Evolutionary conservation across 192 early-diverging fungal genomes (phyloP).

Genomic region (Backusella macrospora): DNA sequence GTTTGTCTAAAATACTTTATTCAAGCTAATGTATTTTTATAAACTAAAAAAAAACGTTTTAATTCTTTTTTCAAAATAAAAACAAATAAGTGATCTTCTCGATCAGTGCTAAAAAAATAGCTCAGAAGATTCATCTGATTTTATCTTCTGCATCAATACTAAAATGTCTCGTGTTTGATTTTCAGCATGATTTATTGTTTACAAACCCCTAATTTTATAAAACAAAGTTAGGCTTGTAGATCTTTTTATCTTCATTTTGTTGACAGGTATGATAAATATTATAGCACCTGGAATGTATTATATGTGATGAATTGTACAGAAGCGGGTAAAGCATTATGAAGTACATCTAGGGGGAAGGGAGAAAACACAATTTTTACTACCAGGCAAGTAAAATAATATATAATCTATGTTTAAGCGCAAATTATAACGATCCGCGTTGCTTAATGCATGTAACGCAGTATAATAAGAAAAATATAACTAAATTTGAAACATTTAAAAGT

Average conservation of each 20-base stretch:
- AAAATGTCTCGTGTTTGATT: neutral
- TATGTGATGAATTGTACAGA: neutral
- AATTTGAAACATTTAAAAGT: neutral
- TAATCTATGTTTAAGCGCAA: neutral
- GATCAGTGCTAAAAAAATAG: neutral
- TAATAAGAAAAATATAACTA: neutral
- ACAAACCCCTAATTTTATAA: neutral
- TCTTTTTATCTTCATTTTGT: neutral
- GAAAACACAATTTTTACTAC: constrained; percentile 1
- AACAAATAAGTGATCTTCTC: neutral
- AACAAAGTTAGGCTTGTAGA: constrained; percentile 14
- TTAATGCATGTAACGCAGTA: constrained; percentile 10
- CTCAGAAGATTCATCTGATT: neutral
- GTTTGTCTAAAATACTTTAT: no score
- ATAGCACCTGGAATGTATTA: constrained; percentile 9
- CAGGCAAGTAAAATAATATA: neutral
- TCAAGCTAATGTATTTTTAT: no score
- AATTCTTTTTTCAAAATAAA: neutral
- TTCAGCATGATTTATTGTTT: constrained; percentile 12
- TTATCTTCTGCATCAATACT: constrained; percentile 4
- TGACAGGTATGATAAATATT: constrained; percentile 3
- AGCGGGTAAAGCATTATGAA: neutral
- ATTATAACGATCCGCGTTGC: constrained; percentile 2
- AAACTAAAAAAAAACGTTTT: no score
- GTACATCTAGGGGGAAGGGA: neutral